A percentile compares a stretch with the other conserved stretches of the same genome.
These are phyloP conservation scores for Eutypa lata DNA, from an alignment of 2,329 filamentous ascomycete genomes.

Conservation along the genomic window DNA sequence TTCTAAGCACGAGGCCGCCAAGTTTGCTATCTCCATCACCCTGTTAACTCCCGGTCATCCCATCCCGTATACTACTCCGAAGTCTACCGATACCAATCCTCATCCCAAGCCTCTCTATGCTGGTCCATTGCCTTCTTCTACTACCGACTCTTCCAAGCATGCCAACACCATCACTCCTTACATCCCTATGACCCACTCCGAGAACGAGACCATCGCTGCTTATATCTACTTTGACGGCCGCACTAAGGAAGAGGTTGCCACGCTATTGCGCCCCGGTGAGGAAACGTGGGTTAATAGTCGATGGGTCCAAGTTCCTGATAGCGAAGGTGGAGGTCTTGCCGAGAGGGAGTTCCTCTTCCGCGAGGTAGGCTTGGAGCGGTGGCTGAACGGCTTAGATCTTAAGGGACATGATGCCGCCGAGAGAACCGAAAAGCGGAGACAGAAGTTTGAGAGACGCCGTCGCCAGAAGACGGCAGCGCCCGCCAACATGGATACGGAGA, in stretches of 20 bases:
- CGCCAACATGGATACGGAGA: slow-evolving; percentile 35
- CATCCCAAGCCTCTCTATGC: slow-evolving; percentile 81
- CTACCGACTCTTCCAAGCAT: slow-evolving; percentile 43
- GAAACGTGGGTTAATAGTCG: slow-evolving; percentile 99
- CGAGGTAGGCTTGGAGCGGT: slow-evolving; percentile 91
- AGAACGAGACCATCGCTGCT: slow-evolving; percentile 95
- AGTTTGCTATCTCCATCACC: slow-evolving; percentile 97
- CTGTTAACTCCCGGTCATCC: slow-evolving; percentile 83
- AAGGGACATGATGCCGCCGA: slow-evolving; percentile 87
- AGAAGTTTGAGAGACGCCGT: slow-evolving; percentile 71
- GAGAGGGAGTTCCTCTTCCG: slow-evolving; percentile 97
- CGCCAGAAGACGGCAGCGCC: slow-evolving; percentile 52
- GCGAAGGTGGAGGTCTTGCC: slow-evolving; percentile 88
- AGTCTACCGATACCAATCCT: slow-evolving; percentile 71
- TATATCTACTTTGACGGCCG: slow-evolving; percentile 99
- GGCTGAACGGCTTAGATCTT: slow-evolving; percentile 95
- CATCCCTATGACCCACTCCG: slow-evolving; percentile 84
- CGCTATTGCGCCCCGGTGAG: slow-evolving; percentile 83
- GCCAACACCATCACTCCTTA: slow-evolving; percentile 72
- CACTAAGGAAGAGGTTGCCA: slow-evolving; percentile 94
- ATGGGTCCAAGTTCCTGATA: slow-evolving; percentile 91
- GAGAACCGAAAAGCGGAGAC: slow-evolving; percentile 82
- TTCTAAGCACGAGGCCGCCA: slow-evolving; percentile 84
- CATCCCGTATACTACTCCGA: slow-evolving; percentile 90
- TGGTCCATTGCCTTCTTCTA: slow-evolving; percentile 61